Base-by-base conservation (phyloP, 2,329 filamentous ascomycete genomes). In the Stenocarpella maydis region DNA sequence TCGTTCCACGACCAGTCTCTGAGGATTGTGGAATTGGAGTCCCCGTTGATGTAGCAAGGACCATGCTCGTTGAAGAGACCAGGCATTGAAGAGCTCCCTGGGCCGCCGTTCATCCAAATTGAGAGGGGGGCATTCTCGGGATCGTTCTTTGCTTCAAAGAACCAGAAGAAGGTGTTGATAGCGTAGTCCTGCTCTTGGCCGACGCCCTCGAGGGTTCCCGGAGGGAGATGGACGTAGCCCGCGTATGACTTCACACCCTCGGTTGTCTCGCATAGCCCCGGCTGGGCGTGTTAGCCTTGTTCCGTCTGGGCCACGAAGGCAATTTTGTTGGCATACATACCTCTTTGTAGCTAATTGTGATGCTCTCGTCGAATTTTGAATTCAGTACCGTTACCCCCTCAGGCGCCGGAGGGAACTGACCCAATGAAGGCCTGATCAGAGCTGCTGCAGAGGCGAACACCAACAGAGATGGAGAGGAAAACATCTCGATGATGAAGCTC, bases 1-100 rank as follows among this genome's bases (percentile, higher is more conserved):
- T 89, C 88, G 72, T 85, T 87, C 86, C 86, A 90, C 1, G 86
- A 86, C 80, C 85, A 89, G 0, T 86, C 86, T 70, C 90, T 90
- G 21, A 80, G 69, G 19, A 74, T 75, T 0, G 82, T 84, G 9
- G 76, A 78, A 74, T 87, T 86, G 37, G 83, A 84, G 37, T 87
- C 84, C 49, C 79, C 77, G 45, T 85, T 84, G 31, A 90, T 80
- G 17, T 77, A 77, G 74, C 86, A 89, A 4, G 58, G 81, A 7
- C 87, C 87, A 80, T 81, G 77, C 85, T 87, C 67, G 77, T 80
- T 76, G 84, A 89, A 67, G 83, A 79, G 10, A 81, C 86, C 77
- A 41, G 85, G 78, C 82, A 88, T 85, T 37, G 84, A 86, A 71
- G 84, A 86, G 54, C 81, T 82, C n/a, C 88, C 88, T 3, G 88